Evolutionary conservation across 768 basidiomycete genomes (phyloP).

Genomic region (Macrolepiota dolichaula): DNA sequence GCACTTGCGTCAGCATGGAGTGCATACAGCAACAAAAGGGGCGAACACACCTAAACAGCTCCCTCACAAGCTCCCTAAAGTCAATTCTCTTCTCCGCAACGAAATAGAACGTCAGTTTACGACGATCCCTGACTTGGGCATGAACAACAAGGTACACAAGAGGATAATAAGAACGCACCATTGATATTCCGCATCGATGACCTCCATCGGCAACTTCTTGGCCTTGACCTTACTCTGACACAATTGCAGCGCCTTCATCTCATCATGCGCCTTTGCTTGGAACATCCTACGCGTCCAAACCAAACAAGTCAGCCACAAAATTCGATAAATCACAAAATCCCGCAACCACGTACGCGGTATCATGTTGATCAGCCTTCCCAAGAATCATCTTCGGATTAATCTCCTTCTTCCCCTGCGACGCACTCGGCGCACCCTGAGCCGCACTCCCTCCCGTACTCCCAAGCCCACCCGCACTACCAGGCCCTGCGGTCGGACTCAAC

Average conservation of each 20-base stretch:
- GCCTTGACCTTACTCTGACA: constrained; percentile 91
- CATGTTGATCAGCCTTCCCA: constrained; percentile 77
- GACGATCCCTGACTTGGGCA: constrained; percentile 71
- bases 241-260: constrained; percentile 85
- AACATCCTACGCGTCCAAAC: constrained; percentile 67
- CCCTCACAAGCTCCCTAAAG: constrained; percentile 94
- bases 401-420: constrained; percentile 68
- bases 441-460: constrained; percentile 26
- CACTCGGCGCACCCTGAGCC: constrained; percentile 19
- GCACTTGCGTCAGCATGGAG: neutral
- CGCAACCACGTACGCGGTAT: constrained; percentile 58
- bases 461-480: constrained; percentile 28
- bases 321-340: neutral
- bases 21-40: neutral
- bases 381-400: constrained; percentile 97
- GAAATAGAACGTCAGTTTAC: constrained; percentile 98
- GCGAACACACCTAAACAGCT: constrained; percentile 75
- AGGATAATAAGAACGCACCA: constrained; percentile 53
- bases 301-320: neutral
- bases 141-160: constrained; percentile 1
- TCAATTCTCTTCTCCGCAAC: constrained; percentile 93
- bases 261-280: constrained; percentile 82
- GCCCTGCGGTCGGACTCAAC: constrained; percentile 44
- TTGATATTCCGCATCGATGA: constrained; percentile 97
- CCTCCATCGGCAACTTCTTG: constrained; percentile 97